Evolutionary conservation across 2,329 filamentous ascomycete genomes (phyloP), one percentile per base, ranked within the genome.

Genomic region (Stagonosporopsis rhizophila): DNA sequence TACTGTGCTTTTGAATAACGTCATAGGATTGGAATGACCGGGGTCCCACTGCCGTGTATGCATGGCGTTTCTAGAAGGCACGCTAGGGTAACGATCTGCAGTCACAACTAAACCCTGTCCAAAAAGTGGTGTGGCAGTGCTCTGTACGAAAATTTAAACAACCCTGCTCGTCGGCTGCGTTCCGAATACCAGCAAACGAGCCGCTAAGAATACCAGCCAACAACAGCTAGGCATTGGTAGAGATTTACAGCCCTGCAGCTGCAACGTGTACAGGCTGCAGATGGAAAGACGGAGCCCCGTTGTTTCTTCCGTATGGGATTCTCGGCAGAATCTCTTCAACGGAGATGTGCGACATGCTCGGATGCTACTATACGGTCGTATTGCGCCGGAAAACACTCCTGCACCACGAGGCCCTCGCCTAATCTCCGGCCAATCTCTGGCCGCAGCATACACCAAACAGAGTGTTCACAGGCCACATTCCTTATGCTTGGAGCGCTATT

Each of bases 91-190:
- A 37, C 49, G 61, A 66, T 67, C 61, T 61, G 58, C 61, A 32
- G 56, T 40, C 48, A 25, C 35, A 42, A 49, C 52, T 35, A 34
- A 46, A 30, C 53, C 35, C 32, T 56, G 38, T 51, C 42, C 47
- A 41, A 44, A 25, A 35, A 40, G 37, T 44, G 14, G 30, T 32
- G 51, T 48, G 53, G 53, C 53, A 52, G 53, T 56, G 53, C 53
- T 47, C 30, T 15, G 4, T n/a, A 6, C 15, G 47, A 56, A 60
- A 52, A 65, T 61, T 53, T 22, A 42, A 57, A 58, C 55, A 56
- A 56, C 56, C 48, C 53, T 61, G 54, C 50, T 66, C 66, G 65
- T 66, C 66, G 66, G 65, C 56, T 68, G 46, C 50, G 54, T 62
- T 61, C 65, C 65, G 66, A 69, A 61, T 55, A 40, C 52, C 37